A percentile compares a stretch with the other conserved stretches of the same genome.
Conservation (phyloP, 2,329 filamentous ascomycete species). For the Xylariomycetidae sp. region DNA sequence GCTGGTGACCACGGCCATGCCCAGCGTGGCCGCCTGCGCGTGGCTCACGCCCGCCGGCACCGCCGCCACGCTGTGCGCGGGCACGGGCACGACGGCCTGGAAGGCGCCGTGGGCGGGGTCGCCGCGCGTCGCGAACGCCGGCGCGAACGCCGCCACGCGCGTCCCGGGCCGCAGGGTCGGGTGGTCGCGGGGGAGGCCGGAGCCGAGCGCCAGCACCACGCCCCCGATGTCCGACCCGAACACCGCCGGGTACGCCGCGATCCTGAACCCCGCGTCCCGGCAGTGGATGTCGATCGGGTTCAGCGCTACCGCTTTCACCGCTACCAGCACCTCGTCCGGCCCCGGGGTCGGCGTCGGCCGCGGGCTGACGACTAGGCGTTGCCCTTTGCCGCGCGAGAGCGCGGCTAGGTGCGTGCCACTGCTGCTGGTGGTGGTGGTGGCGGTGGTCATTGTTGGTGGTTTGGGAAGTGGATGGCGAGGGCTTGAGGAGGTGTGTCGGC, state of each 20-base stretch:
- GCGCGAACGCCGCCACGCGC: slow-evolving; percentile 33
- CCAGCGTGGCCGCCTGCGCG: slow-evolving; percentile 34
- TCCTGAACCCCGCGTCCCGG: slow-evolving; percentile 36
- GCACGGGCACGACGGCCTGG: slow-evolving; percentile 36
- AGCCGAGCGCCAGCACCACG: slow-evolving; percentile 34
- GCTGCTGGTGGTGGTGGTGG: too few species aligned
- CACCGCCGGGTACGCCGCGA: slow-evolving; percentile 35
- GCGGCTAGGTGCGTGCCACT: slow-evolving; percentile 38
- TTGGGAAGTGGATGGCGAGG: too few species aligned
- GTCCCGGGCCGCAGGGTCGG: slow-evolving; percentile 21
- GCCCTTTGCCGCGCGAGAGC: slow-evolving; percentile 27
- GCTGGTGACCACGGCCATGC: slow-evolving; percentile 31
- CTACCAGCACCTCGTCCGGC: slow-evolving; percentile 39
- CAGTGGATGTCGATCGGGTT: slow-evolving; percentile 40
- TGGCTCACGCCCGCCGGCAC: slow-evolving; percentile 31
- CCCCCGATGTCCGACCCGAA: slow-evolving; percentile 38
- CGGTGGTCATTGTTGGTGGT: not conserved
- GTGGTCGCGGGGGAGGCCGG: slow-evolving; percentile 7
- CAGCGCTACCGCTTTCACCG: slow-evolving; percentile 40
- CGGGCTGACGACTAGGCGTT: slow-evolving; percentile 30
- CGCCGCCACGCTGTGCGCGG: slow-evolving; percentile 32
- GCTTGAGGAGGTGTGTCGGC: too few species aligned
- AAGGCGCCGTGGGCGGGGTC: slow-evolving; percentile 41
- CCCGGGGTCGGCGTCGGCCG: slow-evolving; percentile 39
- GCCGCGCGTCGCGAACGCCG: slow-evolving; percentile 34